Base-by-base conservation (phyloP, 75 land plant genomes). In the Selaginella tamariscina region DNA sequence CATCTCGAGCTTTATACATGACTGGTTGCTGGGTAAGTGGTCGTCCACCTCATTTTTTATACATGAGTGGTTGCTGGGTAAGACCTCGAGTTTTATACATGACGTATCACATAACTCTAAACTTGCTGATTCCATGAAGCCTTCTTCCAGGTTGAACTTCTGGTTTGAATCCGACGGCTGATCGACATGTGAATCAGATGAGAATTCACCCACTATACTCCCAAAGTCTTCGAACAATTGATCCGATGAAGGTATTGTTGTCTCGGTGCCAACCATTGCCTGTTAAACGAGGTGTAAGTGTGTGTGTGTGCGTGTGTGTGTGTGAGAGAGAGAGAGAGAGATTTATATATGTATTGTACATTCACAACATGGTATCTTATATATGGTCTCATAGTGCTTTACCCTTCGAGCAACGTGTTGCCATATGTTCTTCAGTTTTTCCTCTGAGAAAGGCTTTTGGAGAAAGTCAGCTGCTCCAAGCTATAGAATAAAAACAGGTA, bases 381-480 rank as follows among this genome's bases (percentile, higher is more conserved):
- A n/a, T n/a, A n/a, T n/a, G n/a, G n/a, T n/a, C n/a, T n/a, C n/a
- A n/a, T n/a, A n/a, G n/a, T n/a, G n/a, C 62, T n/a, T 33, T 31
- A 87, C 92, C 88, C 85, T 88, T 54, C 87, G 88, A 67, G 81
- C 89, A 29, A 85, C 92, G 79, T 85, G 88, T 72, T 88, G 88
- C 92, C 92, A 88, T 49, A 88, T 81, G 68, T 85, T 88, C 56
- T 75, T 76, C 5, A 85, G 82, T 62, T 85, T 85, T 20, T 88
- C 88, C 60, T 85, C 86, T 0, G 89, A 74, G 24, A 88, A 70
- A 2, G 92, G 92, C 69, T 83, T 88, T 68, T 75, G 77, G 31
- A 88, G 82, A 64, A 88, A 85, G 68, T 83, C 92, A 29, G 85
- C 76, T 49, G 92, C 92, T 63, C 92, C 92, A 26, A 81, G 82